Base-by-base conservation (phyloP, 2,329 filamentous ascomycete genomes). In the Colletotrichum sp. region DNA sequence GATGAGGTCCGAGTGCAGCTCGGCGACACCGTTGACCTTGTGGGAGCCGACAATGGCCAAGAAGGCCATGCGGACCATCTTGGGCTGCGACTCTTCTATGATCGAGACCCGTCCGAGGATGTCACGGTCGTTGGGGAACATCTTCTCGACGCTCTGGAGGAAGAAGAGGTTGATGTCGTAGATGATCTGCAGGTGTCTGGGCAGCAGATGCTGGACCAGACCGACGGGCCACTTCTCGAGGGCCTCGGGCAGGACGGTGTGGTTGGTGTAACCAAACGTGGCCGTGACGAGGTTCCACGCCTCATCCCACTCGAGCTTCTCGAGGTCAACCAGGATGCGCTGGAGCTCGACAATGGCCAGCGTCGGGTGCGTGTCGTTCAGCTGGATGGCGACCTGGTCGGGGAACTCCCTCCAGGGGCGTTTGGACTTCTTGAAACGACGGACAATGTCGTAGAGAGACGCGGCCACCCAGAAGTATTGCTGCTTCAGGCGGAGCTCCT, bases 391-490 rank as follows among this genome's bases (percentile, higher is more conserved):
- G 76, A 98, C 94, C 84, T 98, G 96, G 66, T 97, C 96, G 60
- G 96, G 90, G 86, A 99, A 99, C 81, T 98, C 94, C 79, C 87
- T 93, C 97, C 97, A 99, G 9, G 94, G 88, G 78, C 96, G 93
- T 88, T 95, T 96, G 22, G 95, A 93, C 91, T 98, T 99, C 90
- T 98, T 99, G 92, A 98, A 99, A 75, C 97, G 93, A 74, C 97
- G 94, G 76, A 99, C 94, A 83, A 99, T 99, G 81, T 99, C 97
- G 82, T 95, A 95, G 6, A 99, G 90, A 18, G 97, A 99, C 18
- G 97, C 97, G 68, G 97, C 96, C 82, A 98, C 98, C 97, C 97
- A 99, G 88, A 99, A 99, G 90, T 99, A 99, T 85, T 99, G 97
- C 85, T 99, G 97, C 91, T 99, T 99, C 85, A 99, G 87, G 70